Evolutionary conservation across 2,329 filamentous ascomycete species (phyloP).

Genomic region (Clarireedia homoeocarpa): DNA sequence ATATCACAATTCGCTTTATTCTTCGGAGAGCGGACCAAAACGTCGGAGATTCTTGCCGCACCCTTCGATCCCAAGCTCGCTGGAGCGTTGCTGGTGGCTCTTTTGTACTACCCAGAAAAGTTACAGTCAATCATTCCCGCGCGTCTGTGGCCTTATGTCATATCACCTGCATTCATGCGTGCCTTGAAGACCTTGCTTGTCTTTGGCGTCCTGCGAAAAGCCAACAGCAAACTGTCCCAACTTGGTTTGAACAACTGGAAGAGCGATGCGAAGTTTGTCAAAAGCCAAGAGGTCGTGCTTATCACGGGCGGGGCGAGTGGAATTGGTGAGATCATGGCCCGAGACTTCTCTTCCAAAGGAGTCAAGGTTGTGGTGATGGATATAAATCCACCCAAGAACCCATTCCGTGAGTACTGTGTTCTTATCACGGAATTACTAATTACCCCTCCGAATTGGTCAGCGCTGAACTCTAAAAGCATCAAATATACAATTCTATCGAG

Average conservation of each 20-base stretch:
- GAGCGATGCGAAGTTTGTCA: slow-evolving; percentile 47
- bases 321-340: slow-evolving; percentile 50
- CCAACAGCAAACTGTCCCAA: slow-evolving; percentile 44
- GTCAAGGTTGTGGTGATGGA: slow-evolving; percentile 66
- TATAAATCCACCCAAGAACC: slow-evolving; percentile 44
- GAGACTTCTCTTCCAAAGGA: slow-evolving; percentile 52
- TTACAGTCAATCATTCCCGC: slow-evolving; percentile 17
- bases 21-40: not conserved
- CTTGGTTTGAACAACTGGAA: slow-evolving; percentile 42
- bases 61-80: slow-evolving; percentile 15
- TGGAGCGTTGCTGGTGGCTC: slow-evolving; percentile 17
- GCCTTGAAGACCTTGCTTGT: slow-evolving; percentile 34
- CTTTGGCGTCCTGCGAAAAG: slow-evolving; percentile 40
- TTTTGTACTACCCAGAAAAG: slow-evolving; percentile 22
- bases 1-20: not conserved
- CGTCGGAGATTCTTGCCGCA: not conserved
- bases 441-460: not conserved
- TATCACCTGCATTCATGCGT: slow-evolving; percentile 14
- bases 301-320: slow-evolving; percentile 70
- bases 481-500: slow-evolving; percentile 56
- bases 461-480: slow-evolving; percentile 29
- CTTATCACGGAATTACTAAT: not conserved
- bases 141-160: slow-evolving; percentile 13
- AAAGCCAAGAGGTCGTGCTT: slow-evolving; percentile 60
- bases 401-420: slow-evolving; percentile 14